Evolutionary conservation across 768 basidiomycete genomes (phyloP).

Genomic region (Multifurca ochricompacta): DNA sequence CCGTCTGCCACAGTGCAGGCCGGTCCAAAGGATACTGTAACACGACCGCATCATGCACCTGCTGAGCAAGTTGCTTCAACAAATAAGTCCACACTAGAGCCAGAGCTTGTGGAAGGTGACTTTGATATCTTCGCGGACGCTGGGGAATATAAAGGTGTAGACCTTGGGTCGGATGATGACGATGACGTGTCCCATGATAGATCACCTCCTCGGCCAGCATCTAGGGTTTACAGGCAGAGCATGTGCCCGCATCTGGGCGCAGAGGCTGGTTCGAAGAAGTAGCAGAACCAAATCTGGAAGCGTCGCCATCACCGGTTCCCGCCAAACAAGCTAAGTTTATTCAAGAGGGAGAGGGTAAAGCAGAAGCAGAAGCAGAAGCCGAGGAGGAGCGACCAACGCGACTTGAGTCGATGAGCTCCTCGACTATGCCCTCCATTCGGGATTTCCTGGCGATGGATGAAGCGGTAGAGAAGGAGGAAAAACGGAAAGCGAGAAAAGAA

Average conservation of each 20-base stretch:
- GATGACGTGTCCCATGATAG: slow-evolving; percentile 9
- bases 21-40: background rate
- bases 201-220: background rate
- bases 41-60: slow-evolving; percentile 11
- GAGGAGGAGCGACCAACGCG: slow-evolving; percentile 42
- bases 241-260: background rate
- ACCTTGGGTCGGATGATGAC: slow-evolving; percentile 39
- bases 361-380: slow-evolving; percentile 37
- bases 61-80: background rate
- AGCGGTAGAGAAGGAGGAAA: slow-evolving; percentile 54
- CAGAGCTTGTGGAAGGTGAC: slow-evolving; percentile 48
- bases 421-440: slow-evolving; percentile 72
- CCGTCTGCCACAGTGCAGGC: slow-evolving; percentile 20
- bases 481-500: slow-evolving; percentile 67
- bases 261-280: slow-evolving; percentile 15
- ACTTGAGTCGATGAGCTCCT: slow-evolving; percentile 71
- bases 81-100: slow-evolving; percentile 25
- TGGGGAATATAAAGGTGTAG: slow-evolving; percentile 73
- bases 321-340: slow-evolving; percentile 21
- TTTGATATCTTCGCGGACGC: slow-evolving; percentile 85
- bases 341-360: slow-evolving; percentile 37
- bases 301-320: background rate
- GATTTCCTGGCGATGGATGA: slow-evolving; percentile 75
- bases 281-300: background rate
- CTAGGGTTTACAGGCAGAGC: background rate